Conservation (phyloP, 2,329 filamentous ascomycete species). For the Diaporthe helianthi region DNA sequence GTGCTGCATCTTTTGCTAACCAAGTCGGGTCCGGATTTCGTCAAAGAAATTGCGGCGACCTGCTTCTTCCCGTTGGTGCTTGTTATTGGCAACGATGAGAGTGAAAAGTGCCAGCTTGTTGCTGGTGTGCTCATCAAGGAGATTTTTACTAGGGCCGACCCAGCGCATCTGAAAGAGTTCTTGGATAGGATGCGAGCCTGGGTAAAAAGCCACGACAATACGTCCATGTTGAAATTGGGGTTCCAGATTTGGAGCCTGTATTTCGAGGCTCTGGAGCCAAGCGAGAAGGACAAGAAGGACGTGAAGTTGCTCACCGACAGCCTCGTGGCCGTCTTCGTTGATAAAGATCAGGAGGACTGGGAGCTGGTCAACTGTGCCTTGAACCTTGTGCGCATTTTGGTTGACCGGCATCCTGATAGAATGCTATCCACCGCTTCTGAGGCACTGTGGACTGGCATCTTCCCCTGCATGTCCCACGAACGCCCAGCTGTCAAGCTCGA, state of each 20-base stretch:
- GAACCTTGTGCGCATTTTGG: constrained; percentile 71
- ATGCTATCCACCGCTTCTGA: constrained; percentile 67
- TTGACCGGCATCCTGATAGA: constrained; percentile 68
- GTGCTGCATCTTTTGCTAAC: constrained; percentile 84
- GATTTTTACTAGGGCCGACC: constrained; percentile 79
- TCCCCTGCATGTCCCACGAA: constrained; percentile 73
- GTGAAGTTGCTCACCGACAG: constrained; percentile 66
- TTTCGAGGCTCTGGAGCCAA: constrained; percentile 71
- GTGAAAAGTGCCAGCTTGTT: constrained; percentile 82
- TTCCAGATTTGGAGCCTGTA: constrained; percentile 85
- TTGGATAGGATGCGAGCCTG: constrained; percentile 75
- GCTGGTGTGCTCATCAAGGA: constrained; percentile 81
- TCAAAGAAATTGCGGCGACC: constrained; percentile 80
- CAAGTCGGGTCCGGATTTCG: constrained; percentile 82
- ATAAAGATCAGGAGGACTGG: constrained; percentile 67
- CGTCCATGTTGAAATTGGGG: constrained; percentile 73
- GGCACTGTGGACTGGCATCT: constrained; percentile 74
- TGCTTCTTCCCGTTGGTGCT: constrained; percentile 89
- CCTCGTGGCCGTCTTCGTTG: constrained; percentile 59
- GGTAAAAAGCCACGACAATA: constrained; percentile 77
- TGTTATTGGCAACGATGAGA: constrained; percentile 87
- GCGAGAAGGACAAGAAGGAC: constrained; percentile 70
- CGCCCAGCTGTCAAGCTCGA: constrained; percentile 79
- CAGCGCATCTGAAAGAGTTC: constrained; percentile 74
- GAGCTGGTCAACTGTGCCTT: constrained; percentile 79